These are phyloP conservation scores for Teunomyces stri DNA, from an alignment of 805 yeast genomes.

Conservation along the genomic window DNA sequence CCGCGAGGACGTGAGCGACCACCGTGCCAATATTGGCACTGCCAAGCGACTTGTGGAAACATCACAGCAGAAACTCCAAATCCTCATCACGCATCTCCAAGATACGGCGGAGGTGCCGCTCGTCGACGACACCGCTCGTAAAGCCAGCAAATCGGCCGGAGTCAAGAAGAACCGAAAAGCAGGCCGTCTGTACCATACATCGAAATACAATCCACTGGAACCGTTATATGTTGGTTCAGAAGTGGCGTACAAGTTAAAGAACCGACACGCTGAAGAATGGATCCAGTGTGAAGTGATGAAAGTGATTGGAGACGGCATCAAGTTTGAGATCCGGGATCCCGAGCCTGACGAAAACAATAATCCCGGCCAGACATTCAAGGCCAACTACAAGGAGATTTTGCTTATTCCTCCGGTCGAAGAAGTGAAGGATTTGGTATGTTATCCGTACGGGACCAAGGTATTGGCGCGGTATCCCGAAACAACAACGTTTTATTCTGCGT, in stretches of 20 bases:
- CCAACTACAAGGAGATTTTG: slow-evolving; percentile 76
- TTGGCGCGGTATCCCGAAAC: slow-evolving; percentile 96
- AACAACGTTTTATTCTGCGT: slow-evolving; percentile 94
- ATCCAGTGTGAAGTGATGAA: slow-evolving; percentile 88
- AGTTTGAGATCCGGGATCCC: slow-evolving; percentile 91
- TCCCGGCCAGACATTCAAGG: slow-evolving; percentile 81
- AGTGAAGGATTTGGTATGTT: slow-evolving; percentile 43
- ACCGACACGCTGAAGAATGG: slow-evolving; percentile 86
- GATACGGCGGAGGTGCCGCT: slow-evolving; percentile 12
- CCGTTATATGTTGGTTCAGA: slow-evolving; percentile 67
- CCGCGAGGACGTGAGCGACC: slow-evolving; percentile 45
- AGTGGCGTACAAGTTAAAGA: slow-evolving; percentile 80
- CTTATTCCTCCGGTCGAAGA: slow-evolving; percentile 60
- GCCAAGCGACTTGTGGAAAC: slow-evolving; percentile 38
- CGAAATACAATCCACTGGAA: slow-evolving; percentile 59
- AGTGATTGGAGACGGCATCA: slow-evolving; percentile 66
- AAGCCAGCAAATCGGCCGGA: not conserved
- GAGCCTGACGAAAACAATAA: slow-evolving; percentile 94
- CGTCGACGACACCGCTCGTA: not conserved
- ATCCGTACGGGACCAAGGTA: slow-evolving; percentile 77
- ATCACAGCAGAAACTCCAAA: slow-evolving; percentile 46
- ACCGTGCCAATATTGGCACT: slow-evolving; percentile 57
- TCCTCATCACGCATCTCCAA: slow-evolving; percentile 36
- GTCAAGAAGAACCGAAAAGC: slow-evolving; percentile 15
- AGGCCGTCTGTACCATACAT: slow-evolving; percentile 49